phyloP scores from a whole-genome alignment of 2,329 filamentous ascomycete species.

The Fonsecaea pugnacius region DNA sequence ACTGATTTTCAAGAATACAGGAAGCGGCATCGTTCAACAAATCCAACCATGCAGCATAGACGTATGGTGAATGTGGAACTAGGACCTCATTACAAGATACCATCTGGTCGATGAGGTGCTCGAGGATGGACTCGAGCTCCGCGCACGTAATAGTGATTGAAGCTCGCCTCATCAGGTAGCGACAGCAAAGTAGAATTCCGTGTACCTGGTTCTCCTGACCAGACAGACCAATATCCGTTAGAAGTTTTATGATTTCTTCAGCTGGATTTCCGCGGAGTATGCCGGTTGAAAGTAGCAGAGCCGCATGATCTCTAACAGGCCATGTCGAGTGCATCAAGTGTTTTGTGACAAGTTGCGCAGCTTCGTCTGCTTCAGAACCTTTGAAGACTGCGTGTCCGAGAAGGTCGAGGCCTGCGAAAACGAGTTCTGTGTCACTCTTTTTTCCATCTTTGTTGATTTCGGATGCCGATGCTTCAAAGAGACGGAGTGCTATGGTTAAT shows the following conservation, averaged over 20 bases:
- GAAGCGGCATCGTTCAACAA: constrained; percentile 29
- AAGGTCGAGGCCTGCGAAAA: constrained; percentile 54
- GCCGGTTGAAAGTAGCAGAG: constrained; percentile 38
- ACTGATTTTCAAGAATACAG: constrained; percentile 18
- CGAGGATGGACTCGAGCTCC: constrained; percentile 21
- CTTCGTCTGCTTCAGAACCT: constrained; percentile 41
- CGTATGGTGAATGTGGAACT: constrained; percentile 24
- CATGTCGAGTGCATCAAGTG: constrained; percentile 51
- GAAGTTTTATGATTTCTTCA: constrained; percentile 4
- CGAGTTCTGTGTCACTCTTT: constrained; percentile 29
- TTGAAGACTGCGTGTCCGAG: constrained; percentile 41
- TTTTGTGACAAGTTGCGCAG: constrained; percentile 43
- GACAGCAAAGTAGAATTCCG: constrained; percentile 43
- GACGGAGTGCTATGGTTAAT: constrained; percentile 20
- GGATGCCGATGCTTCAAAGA: constrained; percentile 19
- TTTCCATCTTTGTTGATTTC: neutral
- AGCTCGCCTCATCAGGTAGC: constrained; percentile 20
- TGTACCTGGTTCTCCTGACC: constrained; percentile 46
- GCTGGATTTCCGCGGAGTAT: constrained; percentile 7
- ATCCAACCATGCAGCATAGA: constrained; percentile 30
- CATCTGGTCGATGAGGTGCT: constrained; percentile 6
- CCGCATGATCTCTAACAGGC: constrained; percentile 53
- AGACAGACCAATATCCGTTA: constrained; percentile 11
- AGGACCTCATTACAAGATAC: neutral
- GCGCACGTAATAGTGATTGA: neutral